Evolutionary conservation across 1,284 basidiomycete genomes (phyloP), one percentile per base, ranked within the genome.

Genomic region (Cryptococcus floricola): DNA sequence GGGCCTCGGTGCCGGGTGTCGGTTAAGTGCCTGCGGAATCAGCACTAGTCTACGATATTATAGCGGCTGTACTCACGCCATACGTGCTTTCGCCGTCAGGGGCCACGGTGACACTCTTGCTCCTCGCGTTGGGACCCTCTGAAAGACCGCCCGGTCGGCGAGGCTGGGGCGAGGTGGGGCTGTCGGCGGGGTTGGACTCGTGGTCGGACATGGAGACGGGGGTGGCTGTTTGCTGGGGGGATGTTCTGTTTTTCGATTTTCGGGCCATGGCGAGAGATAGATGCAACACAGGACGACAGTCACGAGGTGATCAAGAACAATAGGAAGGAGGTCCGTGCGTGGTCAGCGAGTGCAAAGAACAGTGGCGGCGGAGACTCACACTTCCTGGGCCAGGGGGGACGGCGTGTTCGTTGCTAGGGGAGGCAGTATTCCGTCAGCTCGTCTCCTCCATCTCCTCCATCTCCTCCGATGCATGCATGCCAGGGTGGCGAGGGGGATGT

Each of bases 21-120:
- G 68, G 60, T 80, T 80, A 52, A 79, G 67, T 6, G 67, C 68
- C 78, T 78, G 60, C 75, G 39, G 45, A 28, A 19, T 39, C 19
- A 25, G 16, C 45, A 41, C 19, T 23, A 23, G 23, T 23, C 23
- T 23, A 23, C 23, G 23, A 23, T 23, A 23, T 6, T 34, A 47
- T 6, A 23, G 18, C n/a, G 13, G n/a, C 28, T 31, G n/a, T 37
- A 80, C 85, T 58, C 77, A 90, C 88, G 14, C 89, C 89, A 70
- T 84, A 81, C 0, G 89, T 91, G 60, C 89, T 85, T 48, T 84
- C 73, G 5, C 83, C 83, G 19, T 85, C 83, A 34, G 31, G 31
- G 3, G 86, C 87, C 14, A 83, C 81, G 0, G 87, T 88, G 56
- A 89, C 85, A 5, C 84, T 84, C 77, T 87, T 87, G 60, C 86